A percentile compares a stretch with the other conserved stretches of the same genome.
phyloP scores from a whole-genome alignment of 305 asterid genomes.

The Solanum chacoense region DNA sequence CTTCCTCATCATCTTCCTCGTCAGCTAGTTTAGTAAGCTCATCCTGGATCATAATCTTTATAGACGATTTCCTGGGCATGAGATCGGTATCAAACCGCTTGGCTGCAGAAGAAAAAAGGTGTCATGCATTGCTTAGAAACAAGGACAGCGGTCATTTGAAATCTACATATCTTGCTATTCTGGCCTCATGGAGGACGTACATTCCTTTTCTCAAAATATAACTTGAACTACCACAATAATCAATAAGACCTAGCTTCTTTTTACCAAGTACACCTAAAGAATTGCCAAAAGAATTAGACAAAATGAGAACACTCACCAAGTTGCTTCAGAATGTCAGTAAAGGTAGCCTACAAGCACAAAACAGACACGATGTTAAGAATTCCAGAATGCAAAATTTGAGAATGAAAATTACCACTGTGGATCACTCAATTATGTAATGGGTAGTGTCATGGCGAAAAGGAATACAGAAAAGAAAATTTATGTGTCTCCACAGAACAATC shows the following conservation, averaged over 20 bases:
- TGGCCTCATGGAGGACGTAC: neutral
- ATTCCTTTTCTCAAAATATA: neutral
- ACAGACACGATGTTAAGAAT: neutral
- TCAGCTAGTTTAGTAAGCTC: conserved; percentile 76
- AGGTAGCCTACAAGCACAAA: conserved; percentile 63
- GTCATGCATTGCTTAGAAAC: neutral
- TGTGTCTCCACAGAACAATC: neutral
- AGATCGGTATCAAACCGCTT: conserved; percentile 44
- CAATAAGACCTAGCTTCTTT: neutral
- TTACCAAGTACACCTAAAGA: neutral
- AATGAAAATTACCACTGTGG: neutral
- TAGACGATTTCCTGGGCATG: conserved; percentile 41
- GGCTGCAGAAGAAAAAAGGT: conserved; percentile 28
- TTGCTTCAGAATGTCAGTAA: conserved; percentile 81
- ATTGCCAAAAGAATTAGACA: neutral
- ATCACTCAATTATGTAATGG: neutral
- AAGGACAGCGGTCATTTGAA: neutral
- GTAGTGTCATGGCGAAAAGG: neutral
- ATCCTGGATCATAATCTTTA: conserved; percentile 79
- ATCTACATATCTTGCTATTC: neutral
- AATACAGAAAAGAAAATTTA: neutral
- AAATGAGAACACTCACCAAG: conserved; percentile 45
- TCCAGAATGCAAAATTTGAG: neutral
- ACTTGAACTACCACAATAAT: neutral
- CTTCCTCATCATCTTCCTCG: conserved; percentile 54